Evolutionary conservation across 2,329 filamentous ascomycete genomes (phyloP).

Genomic region (Colletotrichum euphorbiae): DNA sequence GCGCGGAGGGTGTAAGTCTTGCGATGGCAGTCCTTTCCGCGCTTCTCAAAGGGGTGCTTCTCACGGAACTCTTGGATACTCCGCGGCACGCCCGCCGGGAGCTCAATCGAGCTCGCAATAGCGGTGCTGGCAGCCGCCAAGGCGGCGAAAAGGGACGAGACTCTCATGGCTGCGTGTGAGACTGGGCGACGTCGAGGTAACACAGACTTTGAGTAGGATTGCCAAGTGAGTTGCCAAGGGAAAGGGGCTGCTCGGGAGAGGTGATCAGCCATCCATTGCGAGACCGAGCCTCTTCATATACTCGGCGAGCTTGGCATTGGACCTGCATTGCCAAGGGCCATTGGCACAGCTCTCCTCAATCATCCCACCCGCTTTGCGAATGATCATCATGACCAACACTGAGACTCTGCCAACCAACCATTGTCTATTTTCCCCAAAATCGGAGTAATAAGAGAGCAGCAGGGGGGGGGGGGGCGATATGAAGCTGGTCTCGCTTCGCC

Average conservation of each 20-base stretch:
- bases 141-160: conserved; percentile 37
- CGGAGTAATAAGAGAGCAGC: conserved; percentile 16
- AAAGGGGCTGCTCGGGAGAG: conserved; percentile 27
- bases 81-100: conserved; percentile 43
- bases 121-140: conserved; percentile 40
- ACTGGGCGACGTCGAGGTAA: not conserved
- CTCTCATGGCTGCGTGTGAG: conserved; percentile 40
- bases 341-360: conserved; percentile 7
- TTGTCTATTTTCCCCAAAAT: conserved; percentile 4
- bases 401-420: not conserved
- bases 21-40: conserved; percentile 31
- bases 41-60: conserved; percentile 66
- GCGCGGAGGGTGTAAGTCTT: conserved; percentile 36
- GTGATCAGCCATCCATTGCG: conserved; percentile 20
- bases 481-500: conserved; percentile 28
- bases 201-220: conserved; percentile 10
- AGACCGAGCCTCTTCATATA: conserved; percentile 35
- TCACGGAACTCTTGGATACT: conserved; percentile 43
- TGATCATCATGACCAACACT: conserved; percentile 7
- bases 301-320: conserved; percentile 23
- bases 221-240: conserved; percentile 28
- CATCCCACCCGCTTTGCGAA: not conserved
- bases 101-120: conserved; percentile 30
- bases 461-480: not conserved
- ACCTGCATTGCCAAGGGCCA: conserved; percentile 31